These are phyloP conservation scores for Arxiozyma bovina DNA, from an alignment of 1,139 yeast species.

Conservation along the genomic window DNA sequence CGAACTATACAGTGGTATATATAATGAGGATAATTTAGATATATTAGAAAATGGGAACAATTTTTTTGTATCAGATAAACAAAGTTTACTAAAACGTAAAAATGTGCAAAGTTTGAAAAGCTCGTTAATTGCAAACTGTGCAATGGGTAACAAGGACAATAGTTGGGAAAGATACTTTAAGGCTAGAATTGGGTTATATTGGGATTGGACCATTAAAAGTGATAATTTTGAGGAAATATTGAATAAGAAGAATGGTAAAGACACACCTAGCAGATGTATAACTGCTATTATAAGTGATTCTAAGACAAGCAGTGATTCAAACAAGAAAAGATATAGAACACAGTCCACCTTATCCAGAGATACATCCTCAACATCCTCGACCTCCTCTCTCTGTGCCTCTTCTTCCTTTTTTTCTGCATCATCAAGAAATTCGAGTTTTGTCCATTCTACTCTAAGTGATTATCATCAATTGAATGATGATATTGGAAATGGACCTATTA, in stretches of 20 bases:
- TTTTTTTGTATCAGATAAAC: slow-evolving; percentile 16
- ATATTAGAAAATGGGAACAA: slow-evolving; percentile 17
- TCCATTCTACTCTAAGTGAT: not conserved
- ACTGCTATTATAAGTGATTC: slow-evolving; percentile 4
- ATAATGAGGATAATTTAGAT: slow-evolving; percentile 14
- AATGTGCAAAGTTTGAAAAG: slow-evolving; percentile 26
- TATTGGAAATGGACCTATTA: not conserved
- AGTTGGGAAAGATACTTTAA: slow-evolving; percentile 28
- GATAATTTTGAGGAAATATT: not conserved
- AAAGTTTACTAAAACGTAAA: slow-evolving; percentile 7
- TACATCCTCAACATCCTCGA: not conserved
- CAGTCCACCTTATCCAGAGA: not conserved
- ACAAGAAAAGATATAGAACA: not conserved
- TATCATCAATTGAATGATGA: not conserved
- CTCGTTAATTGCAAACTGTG: slow-evolving; percentile 27
- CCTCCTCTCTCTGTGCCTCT: not conserved
- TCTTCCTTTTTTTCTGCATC: not conserved
- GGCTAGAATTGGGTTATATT: slow-evolving; percentile 24
- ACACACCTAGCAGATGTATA: not conserved
- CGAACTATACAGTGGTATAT: not conserved
- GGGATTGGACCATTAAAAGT: slow-evolving; percentile 20
- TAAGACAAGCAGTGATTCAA: not conserved
- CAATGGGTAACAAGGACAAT: slow-evolving; percentile 26
- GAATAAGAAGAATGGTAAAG: not conserved
- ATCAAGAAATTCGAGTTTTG: not conserved